A percentile compares a stretch with the other conserved stretches of the same genome.
Conservation (phyloP, 306 rosid species). For the Betula pendula region DNA sequence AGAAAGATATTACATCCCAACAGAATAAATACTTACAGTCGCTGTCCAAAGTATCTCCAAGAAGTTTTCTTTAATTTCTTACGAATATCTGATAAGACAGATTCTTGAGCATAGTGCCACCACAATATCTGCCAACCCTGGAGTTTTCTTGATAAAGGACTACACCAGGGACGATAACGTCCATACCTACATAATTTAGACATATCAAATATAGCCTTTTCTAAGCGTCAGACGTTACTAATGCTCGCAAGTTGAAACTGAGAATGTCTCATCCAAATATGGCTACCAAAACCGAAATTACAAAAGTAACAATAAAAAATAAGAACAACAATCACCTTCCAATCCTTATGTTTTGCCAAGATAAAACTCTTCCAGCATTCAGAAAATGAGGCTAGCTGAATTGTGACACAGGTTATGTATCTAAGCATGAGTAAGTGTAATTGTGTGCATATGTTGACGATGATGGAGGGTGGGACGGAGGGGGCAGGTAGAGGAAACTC, state of each 20-base stretch:
- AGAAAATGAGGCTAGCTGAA: not conserved
- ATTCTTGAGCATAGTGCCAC: slow-evolving; percentile 96
- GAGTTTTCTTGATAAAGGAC: slow-evolving; percentile 54
- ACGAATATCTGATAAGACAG: slow-evolving; percentile 80
- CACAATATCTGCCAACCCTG: slow-evolving; percentile 75
- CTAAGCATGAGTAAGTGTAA: not conserved
- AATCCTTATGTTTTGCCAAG: not conserved
- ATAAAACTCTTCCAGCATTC: not conserved
- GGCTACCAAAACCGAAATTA: not conserved
- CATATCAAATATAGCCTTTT: slow-evolving; percentile 22
- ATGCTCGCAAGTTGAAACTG: slow-evolving; percentile 4
- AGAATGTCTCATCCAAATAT: not conserved
- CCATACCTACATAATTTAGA: slow-evolving; percentile 65
- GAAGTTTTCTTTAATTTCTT: slow-evolving; percentile 80
- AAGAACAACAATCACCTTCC: not conserved
- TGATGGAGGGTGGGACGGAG: too few relatives aligned
- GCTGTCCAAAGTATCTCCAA: slow-evolving; percentile 83
- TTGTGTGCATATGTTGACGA: not conserved
- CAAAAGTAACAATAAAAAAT: not conserved
- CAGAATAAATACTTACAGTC: slow-evolving; percentile 60
- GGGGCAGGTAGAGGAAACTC: not conserved
- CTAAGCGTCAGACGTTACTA: slow-evolving; percentile 4
- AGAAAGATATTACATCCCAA: slow-evolving; percentile 4
- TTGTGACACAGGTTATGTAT: not conserved
- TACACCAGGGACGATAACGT: slow-evolving; percentile 84